A percentile compares a stretch with the other conserved stretches of the same genome.
These are phyloP conservation scores for Penicillium nordicum DNA, from an alignment of 2,329 filamentous ascomycete genomes.

Conservation along the genomic window DNA sequence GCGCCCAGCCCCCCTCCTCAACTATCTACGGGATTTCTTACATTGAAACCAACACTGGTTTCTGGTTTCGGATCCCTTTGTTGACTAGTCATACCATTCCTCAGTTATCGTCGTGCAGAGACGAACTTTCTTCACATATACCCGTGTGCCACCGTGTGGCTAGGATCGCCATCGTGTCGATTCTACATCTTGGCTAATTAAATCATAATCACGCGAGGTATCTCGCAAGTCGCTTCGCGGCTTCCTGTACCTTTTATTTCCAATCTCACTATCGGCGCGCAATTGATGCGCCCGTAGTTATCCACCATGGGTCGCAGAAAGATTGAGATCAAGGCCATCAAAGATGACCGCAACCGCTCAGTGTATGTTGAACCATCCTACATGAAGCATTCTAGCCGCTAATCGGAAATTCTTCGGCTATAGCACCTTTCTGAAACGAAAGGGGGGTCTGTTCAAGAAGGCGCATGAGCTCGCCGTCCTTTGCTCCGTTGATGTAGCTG, in stretches of 20 bases:
- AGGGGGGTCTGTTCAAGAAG: constrained; percentile 98
- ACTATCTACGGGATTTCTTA: constrained; percentile 4
- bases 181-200: not conserved
- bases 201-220: not conserved
- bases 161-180: constrained; percentile 7
- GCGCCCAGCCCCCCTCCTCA: constrained; percentile 8
- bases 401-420: not conserved
- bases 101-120: not conserved
- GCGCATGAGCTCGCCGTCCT: constrained; percentile 96
- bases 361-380: constrained; percentile 64
- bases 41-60: not conserved
- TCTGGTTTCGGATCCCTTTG: not conserved
- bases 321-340: constrained; percentile 99
- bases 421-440: constrained; percentile 97
- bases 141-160: not conserved
- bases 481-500: constrained; percentile 96
- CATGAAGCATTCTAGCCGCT: not conserved
- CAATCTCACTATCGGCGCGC: constrained; percentile 5
- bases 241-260: not conserved
- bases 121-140: not conserved
- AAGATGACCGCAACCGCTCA: constrained; percentile 94
- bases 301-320: constrained; percentile 86
- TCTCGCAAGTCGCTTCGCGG: not conserved
- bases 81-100: not conserved
- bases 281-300: constrained; percentile 10